A percentile compares a stretch with the other conserved stretches of the same genome.
Conservation (phyloP, 2,329 filamentous ascomycete species). For the Microthyrium microscopicum region DNA sequence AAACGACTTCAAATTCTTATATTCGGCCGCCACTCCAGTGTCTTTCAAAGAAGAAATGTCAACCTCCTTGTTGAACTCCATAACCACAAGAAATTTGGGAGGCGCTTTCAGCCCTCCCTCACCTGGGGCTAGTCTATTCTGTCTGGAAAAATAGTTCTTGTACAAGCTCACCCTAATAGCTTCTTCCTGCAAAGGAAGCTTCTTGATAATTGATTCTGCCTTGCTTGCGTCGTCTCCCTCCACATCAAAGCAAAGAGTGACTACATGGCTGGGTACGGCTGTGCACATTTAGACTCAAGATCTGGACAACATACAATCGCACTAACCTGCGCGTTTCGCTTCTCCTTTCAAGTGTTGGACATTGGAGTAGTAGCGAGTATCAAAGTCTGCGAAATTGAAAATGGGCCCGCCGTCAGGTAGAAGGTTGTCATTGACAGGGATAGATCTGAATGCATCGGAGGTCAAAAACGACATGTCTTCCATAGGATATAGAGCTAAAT, state of each 20-base stretch:
- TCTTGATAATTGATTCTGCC: no score
- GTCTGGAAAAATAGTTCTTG: background rate
- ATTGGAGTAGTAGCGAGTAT: constrained; percentile 16
- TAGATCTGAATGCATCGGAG: constrained; percentile 18
- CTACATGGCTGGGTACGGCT: no score
- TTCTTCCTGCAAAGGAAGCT: no score
- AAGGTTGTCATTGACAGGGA: constrained; percentile 18
- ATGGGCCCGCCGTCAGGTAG: constrained; percentile 14
- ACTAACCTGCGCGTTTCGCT: no score
- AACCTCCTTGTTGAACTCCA: background rate
- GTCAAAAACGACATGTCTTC: constrained; percentile 19
- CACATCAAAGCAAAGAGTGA: no score
- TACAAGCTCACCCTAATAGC: no score
- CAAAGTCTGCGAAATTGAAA: constrained; percentile 18
- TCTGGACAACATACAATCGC: no score
- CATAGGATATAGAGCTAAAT: constrained; percentile 22
- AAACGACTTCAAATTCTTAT: background rate
- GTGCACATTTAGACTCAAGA: no score
- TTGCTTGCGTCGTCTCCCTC: no score
- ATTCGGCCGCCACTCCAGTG: background rate
- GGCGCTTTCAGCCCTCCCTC: background rate
- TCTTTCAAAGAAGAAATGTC: background rate
- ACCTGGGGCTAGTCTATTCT: background rate
- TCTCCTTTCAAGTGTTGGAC: no score
- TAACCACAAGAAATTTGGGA: background rate